These are phyloP conservation scores for Gaeumannomyces sp. DNA, from an alignment of 2,329 filamentous ascomycete species.

Conservation along the genomic window DNA sequence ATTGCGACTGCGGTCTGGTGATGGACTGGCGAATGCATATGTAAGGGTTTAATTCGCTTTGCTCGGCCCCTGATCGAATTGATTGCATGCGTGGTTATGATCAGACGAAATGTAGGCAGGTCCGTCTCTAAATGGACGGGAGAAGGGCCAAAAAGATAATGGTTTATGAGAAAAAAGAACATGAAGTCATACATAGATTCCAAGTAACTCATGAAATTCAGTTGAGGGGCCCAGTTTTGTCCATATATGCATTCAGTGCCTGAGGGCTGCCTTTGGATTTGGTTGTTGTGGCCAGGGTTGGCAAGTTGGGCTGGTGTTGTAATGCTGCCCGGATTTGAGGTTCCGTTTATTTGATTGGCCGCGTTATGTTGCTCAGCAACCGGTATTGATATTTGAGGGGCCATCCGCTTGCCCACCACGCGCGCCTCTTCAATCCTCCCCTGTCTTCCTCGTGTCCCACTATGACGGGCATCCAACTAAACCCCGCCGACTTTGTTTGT, in stretches of 20 bases:
- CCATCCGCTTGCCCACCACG: too few relatives aligned
- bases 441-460: neutral
- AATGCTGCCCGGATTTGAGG: neutral
- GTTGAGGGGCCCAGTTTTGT: neutral
- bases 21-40: neutral
- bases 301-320: neutral
- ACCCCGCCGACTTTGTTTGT: constrained; percentile 1
- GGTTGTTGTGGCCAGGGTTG: neutral
- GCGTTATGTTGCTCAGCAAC: neutral
- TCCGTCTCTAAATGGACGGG: neutral
- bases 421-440: neutral
- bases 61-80: neutral
- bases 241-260: neutral
- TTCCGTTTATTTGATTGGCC: neutral
- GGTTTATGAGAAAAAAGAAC: constrained; percentile 9
- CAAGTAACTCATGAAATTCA: neutral
- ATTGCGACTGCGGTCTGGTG: constrained; percentile 15
- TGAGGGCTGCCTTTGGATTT: neutral
- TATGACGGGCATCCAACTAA: neutral
- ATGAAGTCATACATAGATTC: constrained; percentile 6
- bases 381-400: neutral
- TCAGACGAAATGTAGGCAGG: too few relatives aligned
- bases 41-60: neutral
- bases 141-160: neutral
- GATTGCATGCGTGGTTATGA: neutral